phyloP scores from a whole-genome alignment of 1,284 basidiomycete genomes.

The Microbotryomycetes sp. region DNA sequence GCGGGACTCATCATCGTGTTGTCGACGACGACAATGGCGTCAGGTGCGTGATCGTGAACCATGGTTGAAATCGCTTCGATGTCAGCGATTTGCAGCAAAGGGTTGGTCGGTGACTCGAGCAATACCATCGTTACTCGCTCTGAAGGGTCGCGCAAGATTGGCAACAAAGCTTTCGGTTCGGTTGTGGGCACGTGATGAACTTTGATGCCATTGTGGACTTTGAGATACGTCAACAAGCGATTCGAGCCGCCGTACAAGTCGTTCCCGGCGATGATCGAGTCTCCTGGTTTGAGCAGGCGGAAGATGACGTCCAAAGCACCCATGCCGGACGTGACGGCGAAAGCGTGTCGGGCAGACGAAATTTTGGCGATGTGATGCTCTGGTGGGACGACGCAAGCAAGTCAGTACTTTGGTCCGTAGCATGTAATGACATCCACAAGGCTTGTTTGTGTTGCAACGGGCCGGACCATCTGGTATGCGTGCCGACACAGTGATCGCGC shows the following conservation, averaged over 20 bases:
- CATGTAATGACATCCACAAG: no score
- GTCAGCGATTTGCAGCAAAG: constrained; percentile 91
- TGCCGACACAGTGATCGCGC: no score
- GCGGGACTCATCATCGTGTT: constrained; percentile 99
- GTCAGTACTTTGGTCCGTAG: no score
- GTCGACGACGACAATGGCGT: constrained; percentile 85
- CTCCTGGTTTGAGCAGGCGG: constrained; percentile 85
- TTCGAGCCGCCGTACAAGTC: constrained; percentile 98
- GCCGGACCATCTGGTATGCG: no score
- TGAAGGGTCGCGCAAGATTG: constrained; percentile 63
- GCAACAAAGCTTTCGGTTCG: constrained; percentile 56
- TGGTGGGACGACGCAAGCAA: no score
- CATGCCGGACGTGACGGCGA: constrained; percentile 94
- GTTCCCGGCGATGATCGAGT: constrained; percentile 84
- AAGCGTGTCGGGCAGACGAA: constrained; percentile 78
- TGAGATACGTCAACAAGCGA: constrained; percentile 78
- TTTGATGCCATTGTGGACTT: constrained; percentile 75
- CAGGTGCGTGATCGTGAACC: constrained; percentile 68
- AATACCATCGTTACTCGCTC: constrained; percentile 76
- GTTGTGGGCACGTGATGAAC: constrained; percentile 96
- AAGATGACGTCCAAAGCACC: constrained; percentile 94
- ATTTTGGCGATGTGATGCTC: constrained; percentile 95
- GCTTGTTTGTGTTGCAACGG: no score
- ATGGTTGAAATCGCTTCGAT: constrained; percentile 70
- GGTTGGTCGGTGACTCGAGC: constrained; percentile 96